Evolutionary conservation across 305 asterid genomes (phyloP).

Genomic region (Nicotiana rustica): DNA sequence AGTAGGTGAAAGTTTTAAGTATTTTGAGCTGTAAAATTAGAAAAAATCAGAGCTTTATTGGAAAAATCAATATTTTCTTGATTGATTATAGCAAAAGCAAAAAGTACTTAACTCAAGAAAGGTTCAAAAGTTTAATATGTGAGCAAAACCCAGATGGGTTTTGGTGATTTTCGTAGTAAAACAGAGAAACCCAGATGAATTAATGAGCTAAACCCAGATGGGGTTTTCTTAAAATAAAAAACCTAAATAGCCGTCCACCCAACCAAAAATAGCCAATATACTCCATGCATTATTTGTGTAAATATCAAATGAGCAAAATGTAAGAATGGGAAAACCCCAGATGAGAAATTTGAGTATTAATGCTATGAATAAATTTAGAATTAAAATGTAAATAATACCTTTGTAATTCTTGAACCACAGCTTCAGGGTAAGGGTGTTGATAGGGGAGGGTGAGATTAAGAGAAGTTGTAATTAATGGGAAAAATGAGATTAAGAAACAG

Average conservation of each 20-base stretch:
- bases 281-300: too few species aligned
- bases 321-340: slow-evolving; percentile 33
- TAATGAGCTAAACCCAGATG: slow-evolving; percentile 31
- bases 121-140: neutral
- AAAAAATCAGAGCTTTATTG: neutral
- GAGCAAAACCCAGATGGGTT: slow-evolving; percentile 29
- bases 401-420: slow-evolving; percentile 73
- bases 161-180: slow-evolving; percentile 29
- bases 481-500: slow-evolving; percentile 49
- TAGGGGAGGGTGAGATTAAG: slow-evolving; percentile 77
- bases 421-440: slow-evolving; percentile 94
- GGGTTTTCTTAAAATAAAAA: neutral
- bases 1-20: slow-evolving; percentile 3
- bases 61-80: too few species aligned
- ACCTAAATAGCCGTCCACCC: too few species aligned
- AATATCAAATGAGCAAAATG: too few species aligned
- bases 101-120: neutral
- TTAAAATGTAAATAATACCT: slow-evolving; percentile 51
- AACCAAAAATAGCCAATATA: too few species aligned
- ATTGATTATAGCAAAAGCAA: neutral
- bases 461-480: slow-evolving; percentile 43
- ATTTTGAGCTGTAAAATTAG: neutral
- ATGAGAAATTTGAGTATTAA: neutral
- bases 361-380: neutral
- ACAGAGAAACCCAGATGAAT: slow-evolving; percentile 40